phyloP scores from a whole-genome alignment of 345 rosid species.

The Salix udensis region DNA sequence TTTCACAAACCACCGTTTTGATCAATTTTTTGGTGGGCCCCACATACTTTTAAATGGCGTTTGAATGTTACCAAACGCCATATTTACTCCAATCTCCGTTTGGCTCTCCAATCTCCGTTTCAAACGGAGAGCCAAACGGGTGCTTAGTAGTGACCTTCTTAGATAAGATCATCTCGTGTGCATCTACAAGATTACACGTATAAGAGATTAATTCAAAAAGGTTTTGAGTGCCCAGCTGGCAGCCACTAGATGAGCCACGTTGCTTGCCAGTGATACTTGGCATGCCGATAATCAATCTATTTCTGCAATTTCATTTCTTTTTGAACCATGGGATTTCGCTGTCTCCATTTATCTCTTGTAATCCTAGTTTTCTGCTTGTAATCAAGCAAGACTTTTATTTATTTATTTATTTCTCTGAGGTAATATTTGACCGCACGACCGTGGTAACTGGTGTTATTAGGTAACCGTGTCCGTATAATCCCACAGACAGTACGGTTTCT shows the following conservation, averaged over 20 bases:
- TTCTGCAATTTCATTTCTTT: not conserved
- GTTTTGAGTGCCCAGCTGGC: not conserved
- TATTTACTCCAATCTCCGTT: too few species aligned
- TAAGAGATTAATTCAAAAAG: not conserved
- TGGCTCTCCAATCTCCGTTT: too few species aligned
- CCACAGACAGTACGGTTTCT: not conserved
- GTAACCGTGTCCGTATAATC: not conserved
- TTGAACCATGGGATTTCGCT: not conserved
- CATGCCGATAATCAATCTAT: not conserved
- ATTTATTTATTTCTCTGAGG: too few species aligned
- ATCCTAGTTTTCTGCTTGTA: too few species aligned
- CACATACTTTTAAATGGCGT: too few species aligned
- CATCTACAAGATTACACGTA: not conserved
- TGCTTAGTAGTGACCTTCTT: not conserved
- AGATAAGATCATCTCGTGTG: not conserved
- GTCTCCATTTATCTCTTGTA: not conserved
- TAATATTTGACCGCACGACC: not conserved
- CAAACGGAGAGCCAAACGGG: too few species aligned
- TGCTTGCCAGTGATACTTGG: too few species aligned
- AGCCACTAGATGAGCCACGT: not conserved
- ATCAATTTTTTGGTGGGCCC: too few species aligned
- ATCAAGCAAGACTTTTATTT: not conserved
- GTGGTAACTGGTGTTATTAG: too few species aligned
- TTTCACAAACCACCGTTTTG: too few species aligned
- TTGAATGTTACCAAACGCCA: too few species aligned